Conservation (phyloP, 257 asterid genomes). For the Asclepias syriaca region DNA sequence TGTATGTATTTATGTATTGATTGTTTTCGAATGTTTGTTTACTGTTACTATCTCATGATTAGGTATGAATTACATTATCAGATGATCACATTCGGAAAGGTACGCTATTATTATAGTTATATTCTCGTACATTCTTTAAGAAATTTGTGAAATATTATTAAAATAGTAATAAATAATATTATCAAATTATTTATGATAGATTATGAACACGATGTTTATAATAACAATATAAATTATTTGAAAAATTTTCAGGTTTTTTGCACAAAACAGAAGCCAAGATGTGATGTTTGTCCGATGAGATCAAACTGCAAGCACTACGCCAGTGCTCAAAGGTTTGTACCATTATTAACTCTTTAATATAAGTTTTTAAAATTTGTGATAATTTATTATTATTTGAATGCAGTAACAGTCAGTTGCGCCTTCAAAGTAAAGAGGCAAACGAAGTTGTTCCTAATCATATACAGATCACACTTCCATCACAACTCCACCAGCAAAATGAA, state of each 20-base stretch:
- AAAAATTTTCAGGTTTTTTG: constrained; percentile 58
- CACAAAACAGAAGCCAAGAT: constrained; percentile 73
- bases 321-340: constrained; percentile 65
- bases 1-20: not conserved
- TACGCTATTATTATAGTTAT: constrained; percentile 3
- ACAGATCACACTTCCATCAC: not conserved
- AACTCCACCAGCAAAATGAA: too few relatives aligned
- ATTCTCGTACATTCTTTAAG: not conserved
- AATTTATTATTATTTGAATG: not conserved
- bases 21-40: constrained; percentile 3
- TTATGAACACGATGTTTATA: too few relatives aligned
- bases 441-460: constrained; percentile 6
- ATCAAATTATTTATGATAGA: too few relatives aligned
- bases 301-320: constrained; percentile 80
- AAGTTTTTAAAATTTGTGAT: too few relatives aligned
- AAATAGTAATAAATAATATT: too few relatives aligned
- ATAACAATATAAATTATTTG: not conserved
- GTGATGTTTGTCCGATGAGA: constrained; percentile 82
- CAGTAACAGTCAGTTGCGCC: constrained; percentile 33
- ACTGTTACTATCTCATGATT: constrained; percentile 8
- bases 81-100: constrained; percentile 85
- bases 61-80: constrained; percentile 83
- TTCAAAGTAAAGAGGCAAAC: constrained; percentile 22
- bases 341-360: not conserved
- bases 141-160: too few relatives aligned